phyloP scores from a whole-genome alignment of 2,329 filamentous ascomycete species.

The Cytospora piceae region DNA sequence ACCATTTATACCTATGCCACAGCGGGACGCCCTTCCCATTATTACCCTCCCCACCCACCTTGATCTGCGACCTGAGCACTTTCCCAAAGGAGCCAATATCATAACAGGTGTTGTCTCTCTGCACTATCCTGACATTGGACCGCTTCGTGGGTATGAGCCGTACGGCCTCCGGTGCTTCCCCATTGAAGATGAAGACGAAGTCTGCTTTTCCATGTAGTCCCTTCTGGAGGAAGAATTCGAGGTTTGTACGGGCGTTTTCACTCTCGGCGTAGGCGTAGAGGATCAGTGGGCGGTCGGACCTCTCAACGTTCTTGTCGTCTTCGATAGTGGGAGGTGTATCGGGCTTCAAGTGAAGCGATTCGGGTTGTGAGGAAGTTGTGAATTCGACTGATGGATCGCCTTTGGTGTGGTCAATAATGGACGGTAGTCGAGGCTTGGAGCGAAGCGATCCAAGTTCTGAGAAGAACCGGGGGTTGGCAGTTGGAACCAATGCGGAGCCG shows the following conservation, averaged over 20 bases:
- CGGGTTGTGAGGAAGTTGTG: not conserved
- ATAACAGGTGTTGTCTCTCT: slow-evolving; percentile 37
- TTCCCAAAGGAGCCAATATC: slow-evolving; percentile 40
- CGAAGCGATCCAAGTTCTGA: too few species aligned
- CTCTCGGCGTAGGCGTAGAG: slow-evolving; percentile 42
- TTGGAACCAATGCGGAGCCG: not conserved
- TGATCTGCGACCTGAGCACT: slow-evolving; percentile 32
- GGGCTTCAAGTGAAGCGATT: not conserved
- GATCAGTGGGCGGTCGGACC: slow-evolving; percentile 33
- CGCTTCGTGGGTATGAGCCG: slow-evolving; percentile 32
- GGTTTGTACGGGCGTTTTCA: slow-evolving; percentile 35
- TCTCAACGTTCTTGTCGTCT: not conserved
- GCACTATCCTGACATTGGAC: slow-evolving; percentile 37
- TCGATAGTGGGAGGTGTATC: not conserved
- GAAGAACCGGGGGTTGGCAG: not conserved
- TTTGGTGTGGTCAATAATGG: too few species aligned
- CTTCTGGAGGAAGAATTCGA: slow-evolving; percentile 40
- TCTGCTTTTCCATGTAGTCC: slow-evolving; percentile 41
- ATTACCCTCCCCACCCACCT: slow-evolving; percentile 18
- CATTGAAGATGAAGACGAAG: slow-evolving; percentile 43
- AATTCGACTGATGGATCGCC: not conserved
- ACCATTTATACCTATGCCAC: slow-evolving; percentile 39
- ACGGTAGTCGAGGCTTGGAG: too few species aligned
- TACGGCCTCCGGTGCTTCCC: slow-evolving; percentile 34
- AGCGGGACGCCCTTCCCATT: slow-evolving; percentile 31